Evolutionary conservation across 257 asterid species (phyloP).

Genomic region (Oldenlandia corymbosa): DNA sequence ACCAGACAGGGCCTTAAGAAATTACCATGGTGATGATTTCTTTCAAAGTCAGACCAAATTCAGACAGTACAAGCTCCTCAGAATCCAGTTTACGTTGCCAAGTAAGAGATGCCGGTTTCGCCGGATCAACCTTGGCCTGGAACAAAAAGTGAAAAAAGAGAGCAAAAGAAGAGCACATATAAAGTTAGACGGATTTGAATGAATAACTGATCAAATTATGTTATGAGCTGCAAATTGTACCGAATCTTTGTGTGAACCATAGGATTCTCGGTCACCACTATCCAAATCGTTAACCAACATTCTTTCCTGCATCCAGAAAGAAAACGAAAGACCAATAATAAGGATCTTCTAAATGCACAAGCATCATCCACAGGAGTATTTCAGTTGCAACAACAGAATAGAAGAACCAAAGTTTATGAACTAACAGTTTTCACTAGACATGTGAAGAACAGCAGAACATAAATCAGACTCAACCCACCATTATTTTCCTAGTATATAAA

Average conservation of each 20-base stretch:
- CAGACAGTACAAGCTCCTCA: constrained; percentile 51
- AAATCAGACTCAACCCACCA: background rate
- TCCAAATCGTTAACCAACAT: constrained; percentile 47
- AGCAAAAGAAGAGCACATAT: background rate
- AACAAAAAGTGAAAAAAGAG: constrained; percentile 10
- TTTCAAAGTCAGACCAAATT: constrained; percentile 56
- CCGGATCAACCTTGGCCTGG: constrained; percentile 59
- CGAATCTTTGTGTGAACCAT: constrained; percentile 31
- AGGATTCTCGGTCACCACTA: constrained; percentile 41
- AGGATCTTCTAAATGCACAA: background rate
- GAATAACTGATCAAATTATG: constrained; percentile 3
- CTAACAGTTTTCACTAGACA: background rate
- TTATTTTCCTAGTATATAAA: background rate
- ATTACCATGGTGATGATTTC: constrained; percentile 70
- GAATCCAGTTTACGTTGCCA: constrained; percentile 66
- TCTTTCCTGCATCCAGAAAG: constrained; percentile 36
- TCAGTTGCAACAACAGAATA: background rate
- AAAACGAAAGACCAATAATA: background rate
- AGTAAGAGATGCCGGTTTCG: constrained; percentile 67
- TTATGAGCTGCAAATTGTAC: constrained; percentile 26
- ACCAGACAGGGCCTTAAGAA: constrained; percentile 20
- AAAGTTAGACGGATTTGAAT: constrained; percentile 3
- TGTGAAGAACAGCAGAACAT: background rate
- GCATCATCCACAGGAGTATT: background rate
- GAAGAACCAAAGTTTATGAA: background rate